Evolutionary conservation across 179 eudicot species (phyloP).

Genomic region (Nepenthes alata): DNA sequence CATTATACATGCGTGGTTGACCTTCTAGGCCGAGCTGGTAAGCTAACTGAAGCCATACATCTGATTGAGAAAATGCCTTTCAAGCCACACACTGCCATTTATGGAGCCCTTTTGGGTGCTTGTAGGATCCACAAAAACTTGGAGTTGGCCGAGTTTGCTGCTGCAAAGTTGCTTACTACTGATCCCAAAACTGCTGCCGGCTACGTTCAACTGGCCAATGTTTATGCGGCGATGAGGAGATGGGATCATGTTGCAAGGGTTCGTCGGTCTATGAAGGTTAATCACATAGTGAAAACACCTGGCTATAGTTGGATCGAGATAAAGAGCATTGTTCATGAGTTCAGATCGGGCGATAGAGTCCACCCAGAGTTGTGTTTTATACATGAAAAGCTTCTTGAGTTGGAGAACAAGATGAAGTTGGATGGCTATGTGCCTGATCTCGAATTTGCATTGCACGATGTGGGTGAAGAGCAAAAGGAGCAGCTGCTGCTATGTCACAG

Average conservation of each 20-base stretch:
- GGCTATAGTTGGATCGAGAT: constrained; percentile 77
- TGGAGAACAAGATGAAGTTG: constrained; percentile 48
- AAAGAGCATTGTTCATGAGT: constrained; percentile 47
- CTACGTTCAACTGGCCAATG: constrained; percentile 73
- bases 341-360: constrained; percentile 50
- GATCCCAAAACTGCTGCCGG: constrained; percentile 51
- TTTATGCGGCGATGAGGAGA: constrained; percentile 43
- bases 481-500: constrained; percentile 51
- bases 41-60: constrained; percentile 45
- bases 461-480: constrained; percentile 44
- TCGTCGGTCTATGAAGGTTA: constrained; percentile 48
- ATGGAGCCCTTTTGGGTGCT: constrained; percentile 70
- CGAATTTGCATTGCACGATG: constrained; percentile 47
- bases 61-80: constrained; percentile 65
- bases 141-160: constrained; percentile 68
- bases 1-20: constrained; percentile 77
- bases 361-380: constrained; percentile 49
- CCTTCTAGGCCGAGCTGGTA: constrained; percentile 81
- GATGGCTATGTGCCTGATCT: constrained; percentile 57
- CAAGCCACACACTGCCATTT: constrained; percentile 50
- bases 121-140: constrained; percentile 62
- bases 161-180: constrained; percentile 42
- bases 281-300: constrained; percentile 43
- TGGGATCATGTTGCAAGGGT: constrained; percentile 66
- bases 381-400: constrained; percentile 39